These are phyloP conservation scores for Nicotiana knightiana DNA, from an alignment of 257 asterid genomes.

Conservation along the genomic window DNA sequence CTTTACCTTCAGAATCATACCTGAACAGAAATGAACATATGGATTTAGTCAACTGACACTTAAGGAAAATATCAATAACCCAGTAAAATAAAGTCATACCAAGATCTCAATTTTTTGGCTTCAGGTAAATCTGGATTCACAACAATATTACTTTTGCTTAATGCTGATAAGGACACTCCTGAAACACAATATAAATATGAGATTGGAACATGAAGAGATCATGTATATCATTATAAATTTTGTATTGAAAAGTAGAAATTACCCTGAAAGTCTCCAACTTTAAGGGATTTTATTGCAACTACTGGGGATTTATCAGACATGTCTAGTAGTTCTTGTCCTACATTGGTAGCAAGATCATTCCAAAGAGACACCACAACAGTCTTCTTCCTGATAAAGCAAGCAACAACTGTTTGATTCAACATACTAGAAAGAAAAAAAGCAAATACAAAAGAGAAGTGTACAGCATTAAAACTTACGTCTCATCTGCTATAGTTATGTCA, in stretches of 20 bases:
- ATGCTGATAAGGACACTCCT: conserved; percentile 84
- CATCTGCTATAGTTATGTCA: conserved; percentile 89
- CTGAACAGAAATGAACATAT: conserved; percentile 25
- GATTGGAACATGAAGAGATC: background rate
- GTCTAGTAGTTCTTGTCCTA: conserved; percentile 57
- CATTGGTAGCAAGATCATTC: conserved; percentile 34
- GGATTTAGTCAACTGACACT: background rate
- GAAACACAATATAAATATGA: conserved; percentile 8
- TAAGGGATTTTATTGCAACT: conserved; percentile 81
- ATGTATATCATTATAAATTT: background rate
- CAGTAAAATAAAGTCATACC: conserved; percentile 34
- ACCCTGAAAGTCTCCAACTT: conserved; percentile 96
- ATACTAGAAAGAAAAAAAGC: background rate
- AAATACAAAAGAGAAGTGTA: background rate
- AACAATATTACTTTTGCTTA: conserved; percentile 60
- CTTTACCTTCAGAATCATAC: conserved; percentile 92
- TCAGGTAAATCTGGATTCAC: conserved; percentile 84
- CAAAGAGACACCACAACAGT: conserved; percentile 44
- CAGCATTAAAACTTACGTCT: conserved; percentile 41
- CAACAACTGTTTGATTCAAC: background rate
- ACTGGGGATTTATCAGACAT: conserved; percentile 84
- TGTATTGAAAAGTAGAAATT: background rate
- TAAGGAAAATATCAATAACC: background rate
- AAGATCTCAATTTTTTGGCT: conserved; percentile 65
- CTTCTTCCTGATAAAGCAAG: conserved; percentile 57